Evolutionary conservation across 495 filamentous ascomycete species (phyloP).

Genomic region (Talaromyces wortmannii): DNA sequence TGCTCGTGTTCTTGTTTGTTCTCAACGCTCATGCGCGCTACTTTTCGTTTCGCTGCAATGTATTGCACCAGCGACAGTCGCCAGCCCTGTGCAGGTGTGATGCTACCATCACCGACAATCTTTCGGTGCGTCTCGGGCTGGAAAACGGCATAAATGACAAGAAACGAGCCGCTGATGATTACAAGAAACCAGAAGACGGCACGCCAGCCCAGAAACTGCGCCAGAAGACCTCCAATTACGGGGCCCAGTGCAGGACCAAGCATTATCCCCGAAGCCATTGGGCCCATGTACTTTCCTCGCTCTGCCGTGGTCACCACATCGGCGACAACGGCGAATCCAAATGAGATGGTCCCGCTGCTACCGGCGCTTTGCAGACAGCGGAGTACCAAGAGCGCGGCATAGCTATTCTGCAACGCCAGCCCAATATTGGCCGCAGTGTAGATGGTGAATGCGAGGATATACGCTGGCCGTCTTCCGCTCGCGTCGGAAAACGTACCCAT

Average conservation of each 20-base stretch:
- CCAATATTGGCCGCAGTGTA: constrained; percentile 60
- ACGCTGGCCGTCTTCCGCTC: constrained; percentile 52
- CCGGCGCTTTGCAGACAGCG: constrained; percentile 59
- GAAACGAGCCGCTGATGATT: constrained; percentile 20
- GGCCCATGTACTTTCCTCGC: constrained; percentile 52
- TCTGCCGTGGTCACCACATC: constrained; percentile 54
- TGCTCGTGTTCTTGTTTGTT: constrained; percentile 14
- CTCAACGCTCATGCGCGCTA: constrained; percentile 11
- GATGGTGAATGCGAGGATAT: constrained; percentile 49
- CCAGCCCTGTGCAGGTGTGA: constrained; percentile 21
- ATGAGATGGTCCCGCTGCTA: constrained; percentile 41
- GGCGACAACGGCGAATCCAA: constrained; percentile 54
- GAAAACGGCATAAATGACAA: constrained; percentile 37
- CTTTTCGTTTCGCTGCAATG: constrained; percentile 12
- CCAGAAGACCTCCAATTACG: constrained; percentile 32
- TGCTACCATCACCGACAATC: constrained; percentile 62
- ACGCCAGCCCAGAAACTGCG: constrained; percentile 28
- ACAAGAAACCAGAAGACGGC: constrained; percentile 40
- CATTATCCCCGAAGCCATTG: constrained; percentile 19
- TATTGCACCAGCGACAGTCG: constrained; percentile 33
- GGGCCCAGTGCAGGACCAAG: constrained; percentile 27
- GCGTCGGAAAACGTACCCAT: constrained; percentile 55
- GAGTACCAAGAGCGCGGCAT: constrained; percentile 52
- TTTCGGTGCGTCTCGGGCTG: constrained; percentile 65
- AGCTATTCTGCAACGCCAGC: constrained; percentile 52